Evolutionary conservation across 176 grass and related monocot genomes (phyloP).

Genomic region (Oryza glaberrima): DNA sequence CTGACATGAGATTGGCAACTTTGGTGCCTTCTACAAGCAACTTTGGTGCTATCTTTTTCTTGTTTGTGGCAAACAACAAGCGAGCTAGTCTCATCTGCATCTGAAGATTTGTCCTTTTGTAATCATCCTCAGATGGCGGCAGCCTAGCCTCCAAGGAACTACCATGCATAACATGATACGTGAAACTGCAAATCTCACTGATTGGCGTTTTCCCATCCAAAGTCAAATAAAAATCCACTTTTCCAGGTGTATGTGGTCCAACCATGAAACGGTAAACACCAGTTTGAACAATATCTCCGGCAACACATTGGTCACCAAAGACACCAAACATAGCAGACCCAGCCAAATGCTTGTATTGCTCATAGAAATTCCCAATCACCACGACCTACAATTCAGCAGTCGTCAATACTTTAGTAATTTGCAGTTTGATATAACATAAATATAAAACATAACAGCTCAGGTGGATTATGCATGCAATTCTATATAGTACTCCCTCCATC

Average conservation of each 20-base stretch:
- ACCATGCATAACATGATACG: slow-evolving; percentile 52
- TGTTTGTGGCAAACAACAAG: slow-evolving; percentile 70
- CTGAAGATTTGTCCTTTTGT: slow-evolving; percentile 51
- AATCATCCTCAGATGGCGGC: slow-evolving; percentile 46
- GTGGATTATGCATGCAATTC: slow-evolving; percentile 11
- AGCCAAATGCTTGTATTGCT: slow-evolving; percentile 58
- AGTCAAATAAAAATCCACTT: slow-evolving; percentile 75
- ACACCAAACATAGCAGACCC: slow-evolving; percentile 57
- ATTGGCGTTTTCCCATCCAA: slow-evolving; percentile 78
- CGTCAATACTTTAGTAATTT: slow-evolving; percentile 39
- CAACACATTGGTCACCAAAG: slow-evolving; percentile 66
- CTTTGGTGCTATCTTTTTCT: slow-evolving; percentile 61
- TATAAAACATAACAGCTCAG: slow-evolving; percentile 6
- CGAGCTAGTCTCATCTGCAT: slow-evolving; percentile 78
- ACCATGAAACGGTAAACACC: slow-evolving; percentile 72
- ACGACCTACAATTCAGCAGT: slow-evolving; percentile 62
- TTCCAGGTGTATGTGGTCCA: slow-evolving; percentile 64
- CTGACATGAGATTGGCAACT: slow-evolving; percentile 67
- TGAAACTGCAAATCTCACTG: slow-evolving; percentile 76
- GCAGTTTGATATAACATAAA: slow-evolving; percentile 15
- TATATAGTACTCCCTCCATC: not conserved
- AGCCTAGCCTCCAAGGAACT: slow-evolving; percentile 28
- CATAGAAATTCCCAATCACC: slow-evolving; percentile 71
- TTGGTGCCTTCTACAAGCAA: slow-evolving; percentile 59
- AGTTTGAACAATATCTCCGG: slow-evolving; percentile 64